A percentile compares a stretch with the other conserved stretches of the same genome.
Conservation (phyloP, 345 rosid genomes). For the Eucalyptus tenuipes region DNA sequence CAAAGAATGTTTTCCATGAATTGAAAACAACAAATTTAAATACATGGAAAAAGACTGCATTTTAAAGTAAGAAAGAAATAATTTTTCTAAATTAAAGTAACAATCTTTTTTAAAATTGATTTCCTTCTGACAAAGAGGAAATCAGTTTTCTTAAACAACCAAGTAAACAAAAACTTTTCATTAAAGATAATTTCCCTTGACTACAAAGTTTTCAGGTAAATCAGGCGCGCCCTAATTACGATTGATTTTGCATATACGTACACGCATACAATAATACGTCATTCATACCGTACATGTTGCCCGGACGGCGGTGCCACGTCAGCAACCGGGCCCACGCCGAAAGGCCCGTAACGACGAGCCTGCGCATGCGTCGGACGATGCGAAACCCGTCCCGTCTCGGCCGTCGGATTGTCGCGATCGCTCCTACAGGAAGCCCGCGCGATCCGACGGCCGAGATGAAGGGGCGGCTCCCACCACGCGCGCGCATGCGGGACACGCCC, state of each 20-base stretch:
- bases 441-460: background rate
- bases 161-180: too few relatives aligned
- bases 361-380: background rate
- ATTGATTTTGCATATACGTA: too few relatives aligned
- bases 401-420: background rate
- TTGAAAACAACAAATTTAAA: background rate
- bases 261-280: background rate
- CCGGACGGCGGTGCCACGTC: background rate
- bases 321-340: background rate
- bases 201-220: background rate
- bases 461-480: background rate
- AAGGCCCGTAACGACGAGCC: background rate
- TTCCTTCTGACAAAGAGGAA: background rate
- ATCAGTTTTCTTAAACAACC: background rate
- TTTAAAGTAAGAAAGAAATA: accelerated
- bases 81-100: background rate
- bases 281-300: too few relatives aligned
- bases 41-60: accelerated
- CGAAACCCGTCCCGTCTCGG: background rate
- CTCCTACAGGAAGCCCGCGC: too few relatives aligned
- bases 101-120: background rate
- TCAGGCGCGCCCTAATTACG: background rate
- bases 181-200: background rate
- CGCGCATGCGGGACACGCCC: too few relatives aligned
- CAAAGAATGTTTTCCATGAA: background rate